These are phyloP conservation scores for Globisporangium acanthophoron DNA, from an alignment of 352 stramenopile genomes.

Conservation along the genomic window DNA sequence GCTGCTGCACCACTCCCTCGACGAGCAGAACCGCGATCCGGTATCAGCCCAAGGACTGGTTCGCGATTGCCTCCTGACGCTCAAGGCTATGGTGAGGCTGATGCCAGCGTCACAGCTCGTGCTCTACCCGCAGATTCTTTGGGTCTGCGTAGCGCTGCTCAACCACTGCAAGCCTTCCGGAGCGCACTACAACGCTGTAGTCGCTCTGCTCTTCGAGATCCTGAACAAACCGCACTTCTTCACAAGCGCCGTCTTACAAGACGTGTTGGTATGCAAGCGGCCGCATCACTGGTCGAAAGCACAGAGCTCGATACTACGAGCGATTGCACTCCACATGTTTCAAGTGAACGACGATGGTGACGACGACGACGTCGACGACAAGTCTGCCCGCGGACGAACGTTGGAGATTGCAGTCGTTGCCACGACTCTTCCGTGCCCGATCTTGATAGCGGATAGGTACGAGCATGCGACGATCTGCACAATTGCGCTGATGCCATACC, in stretches of 20 bases:
- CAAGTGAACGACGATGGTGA: neutral
- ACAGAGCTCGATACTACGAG: conserved; percentile 41
- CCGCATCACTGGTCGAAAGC: conserved; percentile 34
- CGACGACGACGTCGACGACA: conserved; percentile 4
- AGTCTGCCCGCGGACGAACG: conserved; percentile 3
- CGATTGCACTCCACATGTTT: conserved; percentile 36
- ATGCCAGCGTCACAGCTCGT: conserved; percentile 53
- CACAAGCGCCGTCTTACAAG: conserved; percentile 29
- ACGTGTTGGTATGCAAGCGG: conserved; percentile 44
- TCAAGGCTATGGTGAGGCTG: conserved; percentile 28
- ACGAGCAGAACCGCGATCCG: conserved; percentile 27
- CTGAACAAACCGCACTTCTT: conserved; percentile 42
- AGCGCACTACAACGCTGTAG: conserved; percentile 19
- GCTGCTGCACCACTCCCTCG: conserved; percentile 38
- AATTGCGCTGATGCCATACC: conserved; percentile 25
- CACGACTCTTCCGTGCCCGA: conserved; percentile 22
- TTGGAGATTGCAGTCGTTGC: conserved; percentile 18
- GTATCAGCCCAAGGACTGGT: conserved; percentile 20
- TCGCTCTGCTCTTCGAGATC: conserved; percentile 42
- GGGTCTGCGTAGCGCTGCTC: conserved; percentile 64
- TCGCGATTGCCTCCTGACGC: conserved; percentile 34
- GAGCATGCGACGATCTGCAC: conserved; percentile 47
- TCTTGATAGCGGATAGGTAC: conserved; percentile 24
- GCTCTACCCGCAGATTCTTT: conserved; percentile 75
- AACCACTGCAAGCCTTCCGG: conserved; percentile 32